These are phyloP conservation scores for Magnolia officinalis DNA, from an alignment of 164 flowering plant genomes.

Conservation along the genomic window DNA sequence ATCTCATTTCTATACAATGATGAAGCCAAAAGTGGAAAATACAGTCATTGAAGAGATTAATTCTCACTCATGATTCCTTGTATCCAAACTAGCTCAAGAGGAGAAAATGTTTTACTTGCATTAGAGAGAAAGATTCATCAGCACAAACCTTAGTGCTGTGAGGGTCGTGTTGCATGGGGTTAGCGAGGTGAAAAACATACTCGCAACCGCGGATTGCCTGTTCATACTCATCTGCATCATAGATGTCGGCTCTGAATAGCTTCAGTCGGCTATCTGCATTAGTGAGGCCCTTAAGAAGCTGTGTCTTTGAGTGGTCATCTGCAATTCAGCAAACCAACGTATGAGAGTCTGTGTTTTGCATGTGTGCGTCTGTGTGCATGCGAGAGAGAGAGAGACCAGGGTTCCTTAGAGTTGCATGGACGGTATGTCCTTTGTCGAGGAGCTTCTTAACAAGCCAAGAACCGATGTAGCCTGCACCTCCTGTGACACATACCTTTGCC, in stretches of 20 bases:
- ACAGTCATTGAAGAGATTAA: too few species aligned
- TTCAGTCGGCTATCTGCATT: constrained; percentile 30
- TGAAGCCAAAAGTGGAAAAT: too few species aligned
- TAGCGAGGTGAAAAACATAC: constrained; percentile 42
- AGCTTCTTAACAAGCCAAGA: constrained; percentile 48
- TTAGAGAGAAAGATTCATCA: too few species aligned
- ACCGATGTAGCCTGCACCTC: constrained; percentile 50
- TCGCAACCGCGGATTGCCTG: constrained; percentile 42
- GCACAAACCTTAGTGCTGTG: constrained; percentile 20
- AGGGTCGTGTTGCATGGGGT: constrained; percentile 29
- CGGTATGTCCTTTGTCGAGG: constrained; percentile 38
- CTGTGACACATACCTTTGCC: constrained; percentile 42
- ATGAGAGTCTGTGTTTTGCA: too few species aligned
- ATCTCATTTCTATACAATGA: too few species aligned
- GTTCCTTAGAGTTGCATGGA: constrained; percentile 48
- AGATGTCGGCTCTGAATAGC: constrained; percentile 46
- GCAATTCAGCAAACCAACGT: constrained; percentile 5
- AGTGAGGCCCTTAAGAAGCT: constrained; percentile 34
- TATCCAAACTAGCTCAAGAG: too few species aligned
- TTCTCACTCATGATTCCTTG: too few species aligned
- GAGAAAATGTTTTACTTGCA: too few species aligned
- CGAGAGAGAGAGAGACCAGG: constrained; percentile 20
- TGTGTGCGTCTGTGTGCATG: not conserved
- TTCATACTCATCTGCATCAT: constrained; percentile 10
- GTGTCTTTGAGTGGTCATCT: constrained; percentile 36